Evolutionary conservation across 495 filamentous ascomycete species (phyloP).

Genomic region (Neurospora hispaniola): DNA sequence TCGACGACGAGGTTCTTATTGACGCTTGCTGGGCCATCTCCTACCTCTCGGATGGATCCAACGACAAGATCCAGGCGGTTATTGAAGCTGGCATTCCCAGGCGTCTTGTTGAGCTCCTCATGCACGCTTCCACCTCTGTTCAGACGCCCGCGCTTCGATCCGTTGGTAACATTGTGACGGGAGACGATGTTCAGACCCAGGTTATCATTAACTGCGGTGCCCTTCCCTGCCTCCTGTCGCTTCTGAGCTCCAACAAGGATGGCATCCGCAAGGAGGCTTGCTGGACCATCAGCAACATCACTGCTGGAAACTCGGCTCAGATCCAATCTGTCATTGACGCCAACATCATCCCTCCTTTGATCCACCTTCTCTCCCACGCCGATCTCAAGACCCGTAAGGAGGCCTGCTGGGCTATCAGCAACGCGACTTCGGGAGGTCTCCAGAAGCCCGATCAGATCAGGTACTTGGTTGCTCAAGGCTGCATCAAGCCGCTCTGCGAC

Average conservation of each 20-base stretch:
- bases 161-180: constrained; percentile 98
- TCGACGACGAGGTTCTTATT: constrained; percentile 97
- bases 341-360: constrained; percentile 90
- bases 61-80: constrained; percentile 99
- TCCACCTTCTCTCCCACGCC: constrained; percentile 89
- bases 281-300: constrained; percentile 99
- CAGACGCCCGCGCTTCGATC: constrained; percentile 96
- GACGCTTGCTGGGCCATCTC: constrained; percentile 99
- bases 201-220: constrained; percentile 99
- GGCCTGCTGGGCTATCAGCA: constrained; percentile 99
- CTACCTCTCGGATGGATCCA: constrained; percentile 96
- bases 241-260: constrained; percentile 93
- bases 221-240: constrained; percentile 78
- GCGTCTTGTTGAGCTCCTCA: constrained; percentile 91
- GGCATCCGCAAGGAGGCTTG: constrained; percentile 99
- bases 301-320: constrained; percentile 93
- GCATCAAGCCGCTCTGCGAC: constrained; percentile 96
- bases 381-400: constrained; percentile 99
- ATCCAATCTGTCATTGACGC: constrained; percentile 97
- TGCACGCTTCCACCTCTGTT: constrained; percentile 98
- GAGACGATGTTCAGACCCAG: constrained; percentile 97
- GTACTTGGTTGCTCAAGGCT: constrained; percentile 84
- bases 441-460: constrained; percentile 98
- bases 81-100: constrained; percentile 98
- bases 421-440: constrained; percentile 93